Conservation (phyloP, 352 stramenopile genomes). For the Pythium dissimile region DNA sequence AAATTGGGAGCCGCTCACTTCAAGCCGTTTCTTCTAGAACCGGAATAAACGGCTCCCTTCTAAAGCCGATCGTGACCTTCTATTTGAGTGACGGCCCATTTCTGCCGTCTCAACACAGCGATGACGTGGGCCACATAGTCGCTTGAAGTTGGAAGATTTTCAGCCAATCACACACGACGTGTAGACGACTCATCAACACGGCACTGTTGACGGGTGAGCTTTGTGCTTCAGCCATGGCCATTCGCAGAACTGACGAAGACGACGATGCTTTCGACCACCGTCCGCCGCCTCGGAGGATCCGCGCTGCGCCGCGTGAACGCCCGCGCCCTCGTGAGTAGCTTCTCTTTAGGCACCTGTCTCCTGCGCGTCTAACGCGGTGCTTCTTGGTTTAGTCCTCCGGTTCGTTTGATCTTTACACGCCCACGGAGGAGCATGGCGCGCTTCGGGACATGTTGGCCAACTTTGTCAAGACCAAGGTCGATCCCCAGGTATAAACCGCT, state of each 20-base stretch:
- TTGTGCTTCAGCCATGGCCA: conserved; percentile 1
- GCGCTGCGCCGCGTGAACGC: conserved; percentile 12
- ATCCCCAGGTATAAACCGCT: conserved; percentile 83
- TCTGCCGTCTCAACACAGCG: conserved; percentile 10
- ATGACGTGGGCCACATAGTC: conserved; percentile 18
- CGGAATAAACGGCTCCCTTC: not conserved
- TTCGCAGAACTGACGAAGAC: not conserved
- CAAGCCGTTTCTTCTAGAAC: no score
- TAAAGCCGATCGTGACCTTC: not conserved
- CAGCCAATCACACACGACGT: conserved; percentile 11
- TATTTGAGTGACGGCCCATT: conserved; percentile 10
- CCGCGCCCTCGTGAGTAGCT: conserved; percentile 14
- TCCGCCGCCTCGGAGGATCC: conserved; percentile 13
- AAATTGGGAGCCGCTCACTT: not conserved
- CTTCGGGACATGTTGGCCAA: conserved; percentile 92
- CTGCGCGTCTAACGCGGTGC: conserved; percentile 2
- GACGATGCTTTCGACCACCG: conserved; percentile 17
- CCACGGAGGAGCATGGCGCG: conserved; percentile 85
- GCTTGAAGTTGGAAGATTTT: conserved; percentile 27
- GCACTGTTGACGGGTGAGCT: not conserved
- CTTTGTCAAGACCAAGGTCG: conserved; percentile 96
- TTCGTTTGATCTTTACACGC: conserved; percentile 78
- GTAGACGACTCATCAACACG: conserved; percentile 13
- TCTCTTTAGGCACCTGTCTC: not conserved
- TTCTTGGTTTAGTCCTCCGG: conserved; percentile 11